A percentile compares a stretch with the other conserved stretches of the same genome.
Evolutionary conservation across 1,284 basidiomycete species (phyloP).

Genomic region (Fomitiporia mediterranea): DNA sequence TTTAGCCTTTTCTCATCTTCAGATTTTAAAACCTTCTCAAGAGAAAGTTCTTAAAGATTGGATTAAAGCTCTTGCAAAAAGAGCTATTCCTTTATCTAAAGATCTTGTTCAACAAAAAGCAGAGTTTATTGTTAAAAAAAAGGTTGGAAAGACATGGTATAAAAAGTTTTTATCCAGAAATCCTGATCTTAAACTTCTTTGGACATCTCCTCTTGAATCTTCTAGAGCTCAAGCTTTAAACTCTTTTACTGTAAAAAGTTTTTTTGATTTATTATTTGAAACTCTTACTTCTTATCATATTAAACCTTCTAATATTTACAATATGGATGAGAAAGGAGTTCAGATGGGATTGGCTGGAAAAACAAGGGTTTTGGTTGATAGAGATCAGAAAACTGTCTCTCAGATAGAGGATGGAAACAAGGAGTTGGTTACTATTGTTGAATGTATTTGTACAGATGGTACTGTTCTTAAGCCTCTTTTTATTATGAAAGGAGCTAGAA

Average conservation of each 20-base stretch:
- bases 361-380: conserved; percentile 1
- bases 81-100: too few species aligned
- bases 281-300: conserved; percentile 22
- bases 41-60: not conserved
- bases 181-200: not conserved
- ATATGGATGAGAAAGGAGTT: conserved; percentile 28
- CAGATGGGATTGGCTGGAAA: conserved; percentile 19
- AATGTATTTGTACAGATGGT: conserved; percentile 23
- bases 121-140: not conserved
- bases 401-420: conserved; percentile 14
- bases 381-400: conserved; percentile 2
- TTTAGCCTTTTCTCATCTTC: not conserved
- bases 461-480: conserved; percentile 6
- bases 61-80: too few species aligned
- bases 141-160: conserved; percentile 15
- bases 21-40: conserved; percentile 1
- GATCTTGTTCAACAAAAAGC: not conserved
- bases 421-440: conserved; percentile 22
- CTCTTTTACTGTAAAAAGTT: conserved; percentile 14
- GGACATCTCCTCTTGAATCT: conserved; percentile 16
- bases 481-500: conserved; percentile 18
- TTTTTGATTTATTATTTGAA: conserved; percentile 20
- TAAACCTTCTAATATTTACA: conserved; percentile 25
- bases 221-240: conserved; percentile 21
- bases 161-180: conserved; percentile 9